phyloP scores from a whole-genome alignment of 2,329 filamentous ascomycete species.

The Aschersonia sp. region DNA sequence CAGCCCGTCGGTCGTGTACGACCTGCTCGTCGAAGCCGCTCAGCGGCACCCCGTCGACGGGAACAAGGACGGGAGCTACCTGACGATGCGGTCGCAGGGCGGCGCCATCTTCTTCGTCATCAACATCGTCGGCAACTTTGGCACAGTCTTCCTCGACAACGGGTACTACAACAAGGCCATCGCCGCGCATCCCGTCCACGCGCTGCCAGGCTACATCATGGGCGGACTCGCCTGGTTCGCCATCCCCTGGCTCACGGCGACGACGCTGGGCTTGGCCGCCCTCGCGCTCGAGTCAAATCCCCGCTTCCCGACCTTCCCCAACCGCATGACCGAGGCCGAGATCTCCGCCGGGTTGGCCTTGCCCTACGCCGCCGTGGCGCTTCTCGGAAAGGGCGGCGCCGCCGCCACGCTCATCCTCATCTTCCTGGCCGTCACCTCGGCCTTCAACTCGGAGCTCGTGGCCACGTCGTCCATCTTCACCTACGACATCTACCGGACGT shows the following conservation, averaged over 20 bases:
- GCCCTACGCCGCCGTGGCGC: slow-evolving; percentile 69
- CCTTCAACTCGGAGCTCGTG: slow-evolving; percentile 71
- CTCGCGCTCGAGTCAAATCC: slow-evolving; percentile 65
- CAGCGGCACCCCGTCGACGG: slow-evolving; percentile 59
- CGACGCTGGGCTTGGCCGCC: slow-evolving; percentile 73
- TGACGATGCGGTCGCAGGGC: slow-evolving; percentile 61
- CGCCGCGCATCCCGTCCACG: slow-evolving; percentile 70
- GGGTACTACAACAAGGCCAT: slow-evolving; percentile 93
- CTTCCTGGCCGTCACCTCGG: slow-evolving; percentile 82
- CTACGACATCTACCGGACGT: slow-evolving; percentile 79
- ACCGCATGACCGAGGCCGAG: slow-evolving; percentile 58
- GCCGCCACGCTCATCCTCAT: slow-evolving; percentile 65
- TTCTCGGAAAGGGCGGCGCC: slow-evolving; percentile 71
- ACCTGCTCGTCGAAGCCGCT: slow-evolving; percentile 57
- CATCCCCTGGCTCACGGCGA: slow-evolving; percentile 80
- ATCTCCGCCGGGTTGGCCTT: slow-evolving; percentile 74
- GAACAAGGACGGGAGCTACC: slow-evolving; percentile 67
- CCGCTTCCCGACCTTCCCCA: slow-evolving; percentile 56
- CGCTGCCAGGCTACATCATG: slow-evolving; percentile 76
- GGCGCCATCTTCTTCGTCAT: slow-evolving; percentile 86
- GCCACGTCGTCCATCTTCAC: slow-evolving; percentile 77
- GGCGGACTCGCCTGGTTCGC: slow-evolving; percentile 85
- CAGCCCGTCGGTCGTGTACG: slow-evolving; percentile 64
- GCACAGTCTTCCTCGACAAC: slow-evolving; percentile 74
- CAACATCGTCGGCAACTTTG: slow-evolving; percentile 73